phyloP scores from a whole-genome alignment of 495 filamentous ascomycete genomes.

The Immersiella caudata region DNA sequence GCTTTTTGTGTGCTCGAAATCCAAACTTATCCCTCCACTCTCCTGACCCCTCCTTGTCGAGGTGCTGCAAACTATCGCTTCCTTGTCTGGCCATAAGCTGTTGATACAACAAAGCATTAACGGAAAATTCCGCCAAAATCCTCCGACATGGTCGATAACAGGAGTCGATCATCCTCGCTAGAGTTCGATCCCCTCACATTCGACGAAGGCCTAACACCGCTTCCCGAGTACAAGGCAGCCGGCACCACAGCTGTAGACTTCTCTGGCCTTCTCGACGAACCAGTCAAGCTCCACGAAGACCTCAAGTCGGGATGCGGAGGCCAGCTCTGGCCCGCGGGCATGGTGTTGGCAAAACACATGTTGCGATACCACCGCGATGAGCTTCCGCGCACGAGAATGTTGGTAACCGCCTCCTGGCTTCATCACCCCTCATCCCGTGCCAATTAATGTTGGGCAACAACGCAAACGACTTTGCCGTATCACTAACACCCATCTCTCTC shows the following conservation, averaged over 20 bases:
- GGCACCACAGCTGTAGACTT: conserved; percentile 68
- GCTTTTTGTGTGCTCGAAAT: neutral
- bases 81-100: neutral
- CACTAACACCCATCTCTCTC: conserved; percentile 21
- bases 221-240: conserved; percentile 65
- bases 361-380: conserved; percentile 65
- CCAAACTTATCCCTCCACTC: neutral
- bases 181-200: conserved; percentile 57
- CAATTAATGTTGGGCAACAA: neutral
- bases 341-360: conserved; percentile 83
- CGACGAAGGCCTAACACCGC: conserved; percentile 67
- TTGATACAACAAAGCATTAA: neutral
- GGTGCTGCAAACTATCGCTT: no score
- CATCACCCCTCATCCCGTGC: neutral
- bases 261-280: conserved; percentile 66
- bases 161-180: conserved; percentile 33
- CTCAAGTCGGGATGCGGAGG: conserved; percentile 86
- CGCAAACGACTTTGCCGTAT: neutral
- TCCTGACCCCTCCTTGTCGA: no score
- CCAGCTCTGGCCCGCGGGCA: conserved; percentile 90
- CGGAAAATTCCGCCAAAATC: neutral
- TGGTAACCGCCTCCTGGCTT: conserved; percentile 41
- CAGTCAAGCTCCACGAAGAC: conserved; percentile 81
- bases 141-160: neutral
- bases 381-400: conserved; percentile 73